Percentiles rank a stretch among this genome's conserved stretches.
Evolutionary conservation across 2,329 filamentous ascomycete species (phyloP).

Genomic region (Epichloe elymi): DNA sequence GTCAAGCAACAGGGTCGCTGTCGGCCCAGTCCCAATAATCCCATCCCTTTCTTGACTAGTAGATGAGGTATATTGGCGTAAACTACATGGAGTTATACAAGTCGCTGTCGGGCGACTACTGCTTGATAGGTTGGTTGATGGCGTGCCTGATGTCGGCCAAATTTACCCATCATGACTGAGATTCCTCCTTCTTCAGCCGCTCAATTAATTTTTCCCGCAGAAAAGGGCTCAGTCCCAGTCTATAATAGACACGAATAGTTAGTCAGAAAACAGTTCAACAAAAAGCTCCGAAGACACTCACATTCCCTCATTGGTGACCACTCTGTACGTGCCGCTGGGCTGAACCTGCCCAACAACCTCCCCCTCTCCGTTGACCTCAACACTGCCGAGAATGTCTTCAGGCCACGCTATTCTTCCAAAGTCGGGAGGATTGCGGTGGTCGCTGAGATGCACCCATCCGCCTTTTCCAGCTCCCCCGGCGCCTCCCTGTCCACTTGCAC

Average conservation of each 20-base stretch:
- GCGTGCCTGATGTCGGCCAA: background rate
- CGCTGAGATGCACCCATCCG: constrained; percentile 53
- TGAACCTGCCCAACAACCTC: constrained; percentile 45
- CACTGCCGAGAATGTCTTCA: constrained; percentile 56
- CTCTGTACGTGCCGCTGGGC: constrained; percentile 48
- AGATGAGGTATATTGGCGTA: background rate
- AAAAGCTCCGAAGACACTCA: constrained; percentile 27
- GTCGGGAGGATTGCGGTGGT: constrained; percentile 49
- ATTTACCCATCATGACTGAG: background rate
- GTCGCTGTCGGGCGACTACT: background rate
- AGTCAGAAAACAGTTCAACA: constrained; percentile 7
- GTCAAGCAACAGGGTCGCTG: background rate
- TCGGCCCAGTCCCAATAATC: background rate
- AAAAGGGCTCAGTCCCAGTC: constrained; percentile 26
- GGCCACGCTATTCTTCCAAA: constrained; percentile 57
- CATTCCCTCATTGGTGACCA: constrained; percentile 55
- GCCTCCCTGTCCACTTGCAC: constrained; percentile 47
- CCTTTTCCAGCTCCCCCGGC: constrained; percentile 48
- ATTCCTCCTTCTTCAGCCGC: constrained; percentile 35
- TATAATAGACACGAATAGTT: constrained; percentile 8
- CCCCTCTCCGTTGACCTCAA: constrained; percentile 47
- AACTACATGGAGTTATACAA: background rate
- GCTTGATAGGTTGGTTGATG: background rate
- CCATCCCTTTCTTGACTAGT: background rate
- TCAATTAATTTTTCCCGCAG: constrained; percentile 40